Evolutionary conservation across 257 asterid species (phyloP).

Genomic region (Osmanthus fragrans): DNA sequence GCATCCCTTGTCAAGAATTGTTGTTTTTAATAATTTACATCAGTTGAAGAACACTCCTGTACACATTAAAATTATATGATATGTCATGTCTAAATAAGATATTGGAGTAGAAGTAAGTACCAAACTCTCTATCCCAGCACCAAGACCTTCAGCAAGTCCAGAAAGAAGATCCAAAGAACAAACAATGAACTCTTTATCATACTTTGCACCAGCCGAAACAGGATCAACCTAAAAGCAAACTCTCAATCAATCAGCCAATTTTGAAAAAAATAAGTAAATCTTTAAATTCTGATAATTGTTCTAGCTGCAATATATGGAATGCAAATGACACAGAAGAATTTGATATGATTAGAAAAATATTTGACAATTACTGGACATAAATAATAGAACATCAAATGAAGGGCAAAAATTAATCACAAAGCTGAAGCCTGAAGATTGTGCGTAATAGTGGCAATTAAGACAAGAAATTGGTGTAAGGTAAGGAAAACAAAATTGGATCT

Average conservation of each 20-base stretch:
- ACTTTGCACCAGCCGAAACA: constrained; percentile 74
- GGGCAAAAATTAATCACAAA: constrained; percentile 11
- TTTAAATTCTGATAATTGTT: no score
- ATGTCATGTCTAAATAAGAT: neutral
- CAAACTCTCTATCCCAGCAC: constrained; percentile 95
- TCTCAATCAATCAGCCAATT: constrained; percentile 23
- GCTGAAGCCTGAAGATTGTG: neutral
- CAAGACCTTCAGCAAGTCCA: constrained; percentile 98
- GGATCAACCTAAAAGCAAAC: constrained; percentile 71
- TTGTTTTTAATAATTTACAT: constrained; percentile 1
- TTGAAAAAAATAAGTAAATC: constrained; percentile 1
- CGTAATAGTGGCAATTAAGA: neutral
- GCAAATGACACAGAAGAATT: neutral
- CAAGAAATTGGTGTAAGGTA: constrained; percentile 2
- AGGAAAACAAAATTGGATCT: neutral
- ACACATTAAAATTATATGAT: constrained; percentile 7
- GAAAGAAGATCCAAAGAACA: constrained; percentile 98
- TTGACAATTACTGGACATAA: neutral
- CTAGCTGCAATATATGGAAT: neutral
- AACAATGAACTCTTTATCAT: constrained; percentile 90
- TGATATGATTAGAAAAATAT: neutral
- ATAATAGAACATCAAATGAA: neutral
- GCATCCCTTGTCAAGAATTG: neutral
- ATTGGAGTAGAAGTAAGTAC: constrained; percentile 43
- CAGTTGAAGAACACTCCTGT: constrained; percentile 8